Evolutionary conservation across 2,329 filamentous ascomycete species (phyloP).

Genomic region (Fusarium cyanostomum): DNA sequence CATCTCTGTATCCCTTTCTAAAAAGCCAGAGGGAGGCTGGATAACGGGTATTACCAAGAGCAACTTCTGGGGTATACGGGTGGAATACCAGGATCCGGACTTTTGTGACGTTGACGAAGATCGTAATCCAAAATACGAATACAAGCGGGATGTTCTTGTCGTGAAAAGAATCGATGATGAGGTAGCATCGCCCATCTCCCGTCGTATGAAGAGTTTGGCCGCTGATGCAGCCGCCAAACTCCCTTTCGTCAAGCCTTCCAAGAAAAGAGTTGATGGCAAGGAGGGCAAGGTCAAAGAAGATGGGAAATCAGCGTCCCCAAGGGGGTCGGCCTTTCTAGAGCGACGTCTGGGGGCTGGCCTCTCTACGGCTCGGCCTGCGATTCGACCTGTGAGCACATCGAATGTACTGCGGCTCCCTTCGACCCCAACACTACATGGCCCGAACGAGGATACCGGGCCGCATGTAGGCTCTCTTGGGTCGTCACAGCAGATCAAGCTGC

Average conservation of each 20-base stretch:
- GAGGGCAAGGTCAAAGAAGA: not conserved
- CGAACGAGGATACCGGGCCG: not conserved
- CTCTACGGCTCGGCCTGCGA: not conserved
- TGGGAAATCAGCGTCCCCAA: not conserved
- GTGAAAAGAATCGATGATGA: not conserved
- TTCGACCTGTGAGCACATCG: too few species aligned
- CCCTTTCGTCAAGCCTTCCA: not conserved
- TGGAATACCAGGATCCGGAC: not conserved
- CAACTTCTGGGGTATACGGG: conserved; percentile 38
- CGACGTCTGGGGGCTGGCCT: not conserved
- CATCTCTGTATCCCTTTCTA: conserved; percentile 15
- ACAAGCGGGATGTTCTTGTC: not conserved
- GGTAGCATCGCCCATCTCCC: not conserved
- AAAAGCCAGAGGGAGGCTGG: conserved; percentile 28
- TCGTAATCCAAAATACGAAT: not conserved
- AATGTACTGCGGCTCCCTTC: not conserved
- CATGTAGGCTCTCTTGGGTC: too few species aligned
- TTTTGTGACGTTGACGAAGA: not conserved
- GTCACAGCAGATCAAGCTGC: too few species aligned
- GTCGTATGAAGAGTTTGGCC: not conserved
- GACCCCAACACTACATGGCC: not conserved
- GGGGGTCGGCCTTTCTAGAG: not conserved
- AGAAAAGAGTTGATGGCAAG: not conserved
- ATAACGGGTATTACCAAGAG: conserved; percentile 10
- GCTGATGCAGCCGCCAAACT: not conserved